phyloP scores from a whole-genome alignment of 2,329 filamentous ascomycete species.

The Byssoonygena ceratinophila region DNA sequence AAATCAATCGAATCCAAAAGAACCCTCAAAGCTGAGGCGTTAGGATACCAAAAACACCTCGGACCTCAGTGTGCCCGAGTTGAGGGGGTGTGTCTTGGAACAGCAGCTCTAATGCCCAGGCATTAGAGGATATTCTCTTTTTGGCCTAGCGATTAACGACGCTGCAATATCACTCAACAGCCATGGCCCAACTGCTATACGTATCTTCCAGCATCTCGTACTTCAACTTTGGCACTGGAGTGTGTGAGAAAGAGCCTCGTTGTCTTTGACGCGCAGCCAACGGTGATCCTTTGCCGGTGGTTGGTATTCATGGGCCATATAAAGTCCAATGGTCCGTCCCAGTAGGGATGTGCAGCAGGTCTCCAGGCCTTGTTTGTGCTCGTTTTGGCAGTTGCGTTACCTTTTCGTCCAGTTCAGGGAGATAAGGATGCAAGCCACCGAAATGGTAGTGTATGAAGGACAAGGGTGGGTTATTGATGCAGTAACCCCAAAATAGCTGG shows the following conservation, averaged over 20 bases:
- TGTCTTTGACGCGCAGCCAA: slow-evolving; percentile 1
- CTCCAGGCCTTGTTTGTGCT: slow-evolving; percentile 12
- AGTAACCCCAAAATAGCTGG: not conserved
- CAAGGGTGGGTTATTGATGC: slow-evolving; percentile 4
- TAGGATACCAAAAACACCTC: no score
- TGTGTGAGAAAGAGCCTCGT: not conserved
- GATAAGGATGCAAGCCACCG: slow-evolving; percentile 1
- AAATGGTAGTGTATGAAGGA: slow-evolving; percentile 8
- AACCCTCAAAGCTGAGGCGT: no score
- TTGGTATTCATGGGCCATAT: slow-evolving; percentile 4
- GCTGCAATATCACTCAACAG: no score
- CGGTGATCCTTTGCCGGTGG: slow-evolving; percentile 11
- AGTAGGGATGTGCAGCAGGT: slow-evolving; percentile 10
- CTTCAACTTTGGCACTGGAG: slow-evolving; percentile 1
- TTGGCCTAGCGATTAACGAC: no score
- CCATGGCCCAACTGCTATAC: slow-evolving; percentile 6
- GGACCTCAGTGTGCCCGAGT: no score
- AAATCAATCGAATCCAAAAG: no score
- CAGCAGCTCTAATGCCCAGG: no score
- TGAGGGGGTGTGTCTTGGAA: no score
- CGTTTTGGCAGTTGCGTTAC: slow-evolving; percentile 6
- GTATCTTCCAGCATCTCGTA: slow-evolving; percentile 6
- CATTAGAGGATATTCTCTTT: no score
- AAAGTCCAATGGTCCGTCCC: slow-evolving; percentile 7
- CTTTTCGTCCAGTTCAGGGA: slow-evolving; percentile 3